Conservation (phyloP, 208 protist genomes). For the Plasmodiophora brassicae region DNA sequence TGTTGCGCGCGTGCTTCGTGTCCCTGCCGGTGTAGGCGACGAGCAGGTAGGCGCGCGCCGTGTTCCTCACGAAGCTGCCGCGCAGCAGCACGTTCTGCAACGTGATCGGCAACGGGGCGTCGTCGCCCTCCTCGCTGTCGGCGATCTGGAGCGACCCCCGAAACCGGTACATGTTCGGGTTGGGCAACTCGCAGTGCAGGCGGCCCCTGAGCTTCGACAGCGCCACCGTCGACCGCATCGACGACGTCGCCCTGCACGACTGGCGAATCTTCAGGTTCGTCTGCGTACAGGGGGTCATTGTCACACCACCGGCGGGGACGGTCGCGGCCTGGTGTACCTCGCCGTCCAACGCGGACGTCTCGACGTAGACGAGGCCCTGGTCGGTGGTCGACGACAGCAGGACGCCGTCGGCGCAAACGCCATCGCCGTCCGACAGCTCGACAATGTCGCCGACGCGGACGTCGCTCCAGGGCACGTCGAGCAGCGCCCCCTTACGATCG, state of each 20-base stretch:
- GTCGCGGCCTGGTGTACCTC: not conserved
- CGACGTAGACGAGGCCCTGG: slow-evolving; percentile 41
- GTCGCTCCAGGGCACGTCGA: slow-evolving; percentile 56
- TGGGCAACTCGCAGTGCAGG: slow-evolving; percentile 35
- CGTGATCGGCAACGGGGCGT: slow-evolving; percentile 47
- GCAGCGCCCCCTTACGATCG: not conserved
- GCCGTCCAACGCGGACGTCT: slow-evolving; percentile 46
- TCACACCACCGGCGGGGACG: not conserved
- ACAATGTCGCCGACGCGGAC: slow-evolving; percentile 65
- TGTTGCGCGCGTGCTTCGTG: slow-evolving; percentile 51
- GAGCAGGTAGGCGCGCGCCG: slow-evolving; percentile 68
- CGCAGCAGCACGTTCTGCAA: slow-evolving; percentile 75
- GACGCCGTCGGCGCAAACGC: slow-evolving; percentile 31
- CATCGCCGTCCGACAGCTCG: slow-evolving; percentile 18
- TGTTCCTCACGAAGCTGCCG: slow-evolving; percentile 75
- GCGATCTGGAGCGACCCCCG: not conserved
- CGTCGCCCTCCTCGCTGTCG: not conserved
- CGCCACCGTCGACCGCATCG: not conserved
- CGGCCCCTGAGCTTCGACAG: not conserved
- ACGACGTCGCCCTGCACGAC: not conserved
- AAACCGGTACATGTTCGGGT: not conserved
- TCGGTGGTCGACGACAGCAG: not conserved
- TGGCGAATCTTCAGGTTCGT: slow-evolving; percentile 42
- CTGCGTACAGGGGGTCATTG: slow-evolving; percentile 34
- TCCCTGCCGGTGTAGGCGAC: slow-evolving; percentile 70